Base-by-base conservation (phyloP, 495 filamentous ascomycete species). In the Amphirosellinia nigrospora region DNA sequence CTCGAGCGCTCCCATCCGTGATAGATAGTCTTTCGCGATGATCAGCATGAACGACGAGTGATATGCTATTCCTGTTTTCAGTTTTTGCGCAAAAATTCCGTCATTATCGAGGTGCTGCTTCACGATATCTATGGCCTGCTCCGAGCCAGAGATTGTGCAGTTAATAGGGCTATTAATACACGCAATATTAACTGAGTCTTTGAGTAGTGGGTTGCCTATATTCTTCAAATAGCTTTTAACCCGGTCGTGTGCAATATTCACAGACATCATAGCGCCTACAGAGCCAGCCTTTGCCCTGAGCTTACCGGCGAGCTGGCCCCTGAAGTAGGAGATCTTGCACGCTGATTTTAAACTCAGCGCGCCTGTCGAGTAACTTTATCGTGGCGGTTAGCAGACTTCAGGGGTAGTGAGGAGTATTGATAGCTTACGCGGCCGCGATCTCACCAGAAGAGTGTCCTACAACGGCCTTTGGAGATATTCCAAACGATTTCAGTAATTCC, bases 361-460 rank as follows among this genome's bases (percentile, higher is more conserved):
- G 4, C 84, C 84, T 4, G 71, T 64, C 13, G 81, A 70, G 69
- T 84, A 86, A 4, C 73, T 75, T 21, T 41, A 71, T 66, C n/a
- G 74, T 76, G 45, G 71, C 69, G 39, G 38, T 63, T 39, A 66
- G 30, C n/a, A 38, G 30, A 36, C 4, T 38, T 30, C 7, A 26
- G n/a, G 32, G 39, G 2, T 45, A 46, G 26, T n/a, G 21, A 19
- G 1, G 26, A 15, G 10, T n/a, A 19, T 34, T 15, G 7, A 30
- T 23, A 48, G 45, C 70, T 64, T 75, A 70, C 67, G 79, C 79
- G 0, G 77, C 77, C 0, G 73, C 79, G 70, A 89, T 89, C 70
- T 90, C 88, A 2, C 88, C 88, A 64, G 83, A 86, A 0, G 87
- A 89, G 71, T 90, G 87, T 7, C 88, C 87, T 1, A 86, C 77